Conservation (phyloP, 2,329 filamentous ascomycete species). For the Orbilia ellipsospora region DNA sequence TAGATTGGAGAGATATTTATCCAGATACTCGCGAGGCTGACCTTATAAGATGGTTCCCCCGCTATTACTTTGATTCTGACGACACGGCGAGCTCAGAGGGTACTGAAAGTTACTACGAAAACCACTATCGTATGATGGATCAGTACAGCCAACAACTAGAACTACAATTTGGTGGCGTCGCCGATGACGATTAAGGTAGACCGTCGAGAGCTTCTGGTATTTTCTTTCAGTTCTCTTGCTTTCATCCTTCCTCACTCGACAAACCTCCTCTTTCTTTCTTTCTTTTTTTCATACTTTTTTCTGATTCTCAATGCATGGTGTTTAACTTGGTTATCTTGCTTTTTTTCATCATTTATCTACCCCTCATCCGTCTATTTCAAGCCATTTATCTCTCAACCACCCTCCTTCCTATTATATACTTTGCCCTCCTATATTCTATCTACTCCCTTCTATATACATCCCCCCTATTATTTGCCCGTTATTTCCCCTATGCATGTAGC, state of each 20-base stretch:
- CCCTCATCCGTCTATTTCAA: background rate
- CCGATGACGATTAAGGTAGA: no score
- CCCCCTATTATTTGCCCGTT: no score
- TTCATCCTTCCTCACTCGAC: no score
- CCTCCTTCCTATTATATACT: background rate
- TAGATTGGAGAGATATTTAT: conserved; percentile 39
- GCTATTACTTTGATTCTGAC: conserved; percentile 6
- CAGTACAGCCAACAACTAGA: background rate
- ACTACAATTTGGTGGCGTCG: no score
- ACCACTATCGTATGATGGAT: conserved; percentile 1
- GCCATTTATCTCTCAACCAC: background rate
- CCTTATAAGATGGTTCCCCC: conserved; percentile 33
- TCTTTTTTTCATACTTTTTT: background rate
- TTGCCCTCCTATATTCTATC: background rate
- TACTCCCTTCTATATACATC: no score
- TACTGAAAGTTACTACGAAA: background rate
- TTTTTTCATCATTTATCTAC: conserved; percentile 7
- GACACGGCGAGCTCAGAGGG: background rate
- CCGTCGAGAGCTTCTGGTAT: no score
- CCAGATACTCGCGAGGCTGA: conserved; percentile 23
- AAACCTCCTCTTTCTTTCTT: background rate
- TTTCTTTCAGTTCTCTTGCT: no score
- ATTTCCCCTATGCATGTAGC: background rate
- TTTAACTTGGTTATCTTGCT: conserved; percentile 36
- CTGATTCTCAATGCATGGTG: conserved; percentile 29